phyloP scores from a whole-genome alignment of 371 early-diverging fungal genomes.

The Mortierella sp. region DNA sequence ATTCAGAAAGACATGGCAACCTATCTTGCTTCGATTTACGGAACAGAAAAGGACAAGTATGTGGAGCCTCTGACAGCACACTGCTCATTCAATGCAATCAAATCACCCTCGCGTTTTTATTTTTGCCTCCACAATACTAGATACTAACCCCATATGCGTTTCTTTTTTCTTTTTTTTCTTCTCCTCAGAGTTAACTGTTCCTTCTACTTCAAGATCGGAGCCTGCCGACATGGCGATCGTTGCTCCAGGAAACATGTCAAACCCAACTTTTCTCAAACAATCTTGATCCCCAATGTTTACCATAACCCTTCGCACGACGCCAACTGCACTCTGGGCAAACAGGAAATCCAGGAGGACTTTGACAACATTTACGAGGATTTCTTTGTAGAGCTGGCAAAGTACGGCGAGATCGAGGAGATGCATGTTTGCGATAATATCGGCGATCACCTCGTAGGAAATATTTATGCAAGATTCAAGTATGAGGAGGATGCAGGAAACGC shows the following conservation, averaged over 20 bases:
- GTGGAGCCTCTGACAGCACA: slow-evolving; percentile 17
- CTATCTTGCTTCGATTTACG: slow-evolving; percentile 93
- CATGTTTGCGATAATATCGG: slow-evolving; percentile 98
- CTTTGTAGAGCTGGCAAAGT: slow-evolving; percentile 95
- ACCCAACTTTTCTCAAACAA: slow-evolving; percentile 95
- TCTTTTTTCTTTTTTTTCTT: slow-evolving; percentile 1
- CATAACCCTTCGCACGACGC: slow-evolving; percentile 92
- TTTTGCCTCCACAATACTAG: not conserved
- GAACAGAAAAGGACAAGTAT: slow-evolving; percentile 96
- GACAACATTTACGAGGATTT: slow-evolving; percentile 98
- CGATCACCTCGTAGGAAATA: slow-evolving; percentile 97
- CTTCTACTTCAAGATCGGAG: slow-evolving; percentile 99
- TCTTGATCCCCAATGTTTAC: slow-evolving; percentile 96
- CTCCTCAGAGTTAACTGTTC: slow-evolving; percentile 93
- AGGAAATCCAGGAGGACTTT: slow-evolving; percentile 92
- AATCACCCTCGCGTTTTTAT: not conserved
- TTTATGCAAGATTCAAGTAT: slow-evolving; percentile 92
- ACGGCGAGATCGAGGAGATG: slow-evolving; percentile 97
- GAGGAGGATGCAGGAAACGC: slow-evolving; percentile 96
- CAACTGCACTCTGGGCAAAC: slow-evolving; percentile 74
- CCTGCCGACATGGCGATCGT: slow-evolving; percentile 97
- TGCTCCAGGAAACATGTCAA: slow-evolving; percentile 98
- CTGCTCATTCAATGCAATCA: not conserved
- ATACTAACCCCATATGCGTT: slow-evolving; percentile 3
- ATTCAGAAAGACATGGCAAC: slow-evolving; percentile 74